Conservation (phyloP, 257 asterid species). For the Rhazya stricta region DNA sequence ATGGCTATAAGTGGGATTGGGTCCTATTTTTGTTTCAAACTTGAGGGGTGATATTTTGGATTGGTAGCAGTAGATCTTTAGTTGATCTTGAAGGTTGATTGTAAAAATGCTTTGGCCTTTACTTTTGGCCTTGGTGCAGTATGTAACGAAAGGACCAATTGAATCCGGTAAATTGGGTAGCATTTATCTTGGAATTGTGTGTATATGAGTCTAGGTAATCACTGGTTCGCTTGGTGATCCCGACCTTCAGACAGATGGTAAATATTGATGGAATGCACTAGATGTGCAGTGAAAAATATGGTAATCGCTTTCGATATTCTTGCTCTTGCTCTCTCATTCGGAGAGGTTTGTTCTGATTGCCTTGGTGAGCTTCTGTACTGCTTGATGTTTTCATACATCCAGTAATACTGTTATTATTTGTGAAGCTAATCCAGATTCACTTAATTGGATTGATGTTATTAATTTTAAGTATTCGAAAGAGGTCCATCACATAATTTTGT, state of each 20-base stretch:
- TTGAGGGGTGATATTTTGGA: neutral
- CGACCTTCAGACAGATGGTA: neutral
- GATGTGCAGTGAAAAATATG: neutral
- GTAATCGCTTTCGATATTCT: too few relatives aligned
- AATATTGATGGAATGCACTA: neutral
- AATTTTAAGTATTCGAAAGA: too few relatives aligned
- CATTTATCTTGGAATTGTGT: neutral
- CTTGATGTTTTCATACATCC: too few relatives aligned
- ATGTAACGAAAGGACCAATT: neutral
- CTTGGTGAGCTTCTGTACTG: too few relatives aligned
- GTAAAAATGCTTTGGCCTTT: neutral
- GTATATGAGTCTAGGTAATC: neutral
- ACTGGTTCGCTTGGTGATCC: neutral
- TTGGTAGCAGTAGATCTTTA: neutral
- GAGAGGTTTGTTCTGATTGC: neutral
- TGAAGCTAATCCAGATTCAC: too few relatives aligned
- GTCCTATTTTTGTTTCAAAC: neutral
- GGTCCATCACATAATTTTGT: too few relatives aligned
- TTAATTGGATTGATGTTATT: too few relatives aligned
- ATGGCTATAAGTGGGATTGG: neutral
- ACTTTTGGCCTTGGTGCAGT: neutral
- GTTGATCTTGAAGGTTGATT: neutral
- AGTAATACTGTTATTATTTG: too few relatives aligned
- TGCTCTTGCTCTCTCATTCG: neutral
- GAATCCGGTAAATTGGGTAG: neutral